A percentile compares a stretch with the other conserved stretches of the same genome.
phyloP scores from a whole-genome alignment of 805 yeast species.

The Ogataea zsoltii region DNA sequence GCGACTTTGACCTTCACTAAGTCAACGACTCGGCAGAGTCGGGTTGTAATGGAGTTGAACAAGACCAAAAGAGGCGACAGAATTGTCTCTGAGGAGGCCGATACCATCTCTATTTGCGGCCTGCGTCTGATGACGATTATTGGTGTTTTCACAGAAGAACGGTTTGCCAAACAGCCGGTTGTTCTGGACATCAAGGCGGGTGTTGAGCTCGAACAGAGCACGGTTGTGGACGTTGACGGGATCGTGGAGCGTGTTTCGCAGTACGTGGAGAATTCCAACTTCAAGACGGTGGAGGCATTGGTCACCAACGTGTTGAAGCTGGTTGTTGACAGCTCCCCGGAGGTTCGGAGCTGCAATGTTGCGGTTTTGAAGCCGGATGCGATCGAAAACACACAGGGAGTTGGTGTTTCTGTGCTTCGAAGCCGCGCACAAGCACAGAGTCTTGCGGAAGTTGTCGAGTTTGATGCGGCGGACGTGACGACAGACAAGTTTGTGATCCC shows the following conservation, averaged over 20 bases:
- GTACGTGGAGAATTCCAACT: slow-evolving; percentile 76
- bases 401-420: slow-evolving; percentile 77
- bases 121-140: slow-evolving; percentile 72
- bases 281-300: slow-evolving; percentile 92
- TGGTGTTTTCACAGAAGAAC: slow-evolving; percentile 91
- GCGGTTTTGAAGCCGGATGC: slow-evolving; percentile 87
- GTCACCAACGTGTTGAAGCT: slow-evolving; percentile 64
- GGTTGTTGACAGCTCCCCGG: slow-evolving; percentile 16
- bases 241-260: slow-evolving; percentile 49
- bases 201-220: slow-evolving; percentile 21
- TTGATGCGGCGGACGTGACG: slow-evolving; percentile 18
- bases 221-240: slow-evolving; percentile 38
- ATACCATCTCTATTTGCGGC: slow-evolving; percentile 43
- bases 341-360: slow-evolving; percentile 40
- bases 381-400: slow-evolving; percentile 80
- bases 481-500: slow-evolving; percentile 28
- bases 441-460: slow-evolving; percentile 21
- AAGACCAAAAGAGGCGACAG: slow-evolving; percentile 5
- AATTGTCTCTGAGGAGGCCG: not conserved
- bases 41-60: slow-evolving; percentile 11
- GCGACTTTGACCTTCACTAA: slow-evolving; percentile 19
- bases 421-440: slow-evolving; percentile 39
- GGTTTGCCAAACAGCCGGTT: slow-evolving; percentile 78
- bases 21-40: slow-evolving; percentile 6
- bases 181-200: slow-evolving; percentile 54